phyloP scores from a whole-genome alignment of 495 filamentous ascomycete genomes.

The Platismatia glauca region DNA sequence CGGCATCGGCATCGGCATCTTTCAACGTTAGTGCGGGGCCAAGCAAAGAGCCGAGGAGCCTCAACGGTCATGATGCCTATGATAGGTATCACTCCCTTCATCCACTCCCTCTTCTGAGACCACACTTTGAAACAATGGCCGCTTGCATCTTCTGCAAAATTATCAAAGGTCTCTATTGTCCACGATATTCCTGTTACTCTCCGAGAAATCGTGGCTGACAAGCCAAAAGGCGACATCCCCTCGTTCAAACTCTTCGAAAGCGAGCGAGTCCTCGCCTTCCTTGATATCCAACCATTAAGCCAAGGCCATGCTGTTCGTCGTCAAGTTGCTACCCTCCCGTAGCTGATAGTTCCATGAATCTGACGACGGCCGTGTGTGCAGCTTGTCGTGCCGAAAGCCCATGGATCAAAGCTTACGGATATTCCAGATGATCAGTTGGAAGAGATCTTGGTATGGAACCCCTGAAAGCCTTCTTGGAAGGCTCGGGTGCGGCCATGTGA shows the following conservation, averaged over 20 bases:
- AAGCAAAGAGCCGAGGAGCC: no score
- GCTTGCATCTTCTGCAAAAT: conserved; percentile 98
- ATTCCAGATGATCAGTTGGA: conserved; percentile 81
- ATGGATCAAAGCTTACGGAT: conserved; percentile 86
- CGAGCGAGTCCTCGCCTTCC: conserved; percentile 89
- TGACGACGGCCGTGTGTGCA: conserved; percentile 27
- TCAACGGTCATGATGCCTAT: no score
- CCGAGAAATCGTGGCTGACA: conserved; percentile 7
- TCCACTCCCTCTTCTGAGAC: not conserved
- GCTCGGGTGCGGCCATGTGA: not conserved
- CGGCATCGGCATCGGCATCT: no score
- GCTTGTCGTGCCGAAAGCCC: conserved; percentile 95
- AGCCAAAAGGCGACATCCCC: conserved; percentile 71
- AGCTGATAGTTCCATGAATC: not conserved
- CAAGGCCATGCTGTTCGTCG: conserved; percentile 66
- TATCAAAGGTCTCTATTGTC: conserved; percentile 60
- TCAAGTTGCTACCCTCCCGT: not conserved
- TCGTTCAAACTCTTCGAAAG: conserved; percentile 91
- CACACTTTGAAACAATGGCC: conserved; percentile 27
- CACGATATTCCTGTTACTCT: not conserved
- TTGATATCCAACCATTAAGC: conserved; percentile 87
- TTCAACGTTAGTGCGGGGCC: not conserved
- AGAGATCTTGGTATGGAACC: conserved; percentile 64
- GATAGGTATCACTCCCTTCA: no score
- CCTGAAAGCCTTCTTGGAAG: not conserved